Percentiles rank a stretch among this genome's conserved stretches.
Conservation (phyloP, 345 rosid species). For the Citrus cavaleriei region DNA sequence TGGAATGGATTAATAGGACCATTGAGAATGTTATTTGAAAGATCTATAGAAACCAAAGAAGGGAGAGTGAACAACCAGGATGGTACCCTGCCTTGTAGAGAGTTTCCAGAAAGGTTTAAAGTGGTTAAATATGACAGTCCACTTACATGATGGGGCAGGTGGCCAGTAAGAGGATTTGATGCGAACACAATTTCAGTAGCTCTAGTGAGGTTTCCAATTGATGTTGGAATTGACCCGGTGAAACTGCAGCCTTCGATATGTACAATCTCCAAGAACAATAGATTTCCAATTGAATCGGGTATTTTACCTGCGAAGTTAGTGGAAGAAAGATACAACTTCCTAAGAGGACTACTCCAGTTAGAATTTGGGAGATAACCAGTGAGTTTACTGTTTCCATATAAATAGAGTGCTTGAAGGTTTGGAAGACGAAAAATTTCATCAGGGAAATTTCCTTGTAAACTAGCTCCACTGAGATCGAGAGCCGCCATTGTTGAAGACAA, state of each 20-base stretch:
- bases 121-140: not conserved
- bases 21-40: not conserved
- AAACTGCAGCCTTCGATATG: not conserved
- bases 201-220: not conserved
- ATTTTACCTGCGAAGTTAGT: not conserved
- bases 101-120: not conserved
- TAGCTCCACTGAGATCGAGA: not conserved
- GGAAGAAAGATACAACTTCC: not conserved
- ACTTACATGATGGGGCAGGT: not conserved
- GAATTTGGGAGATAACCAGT: not conserved
- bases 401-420: not conserved
- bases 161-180: not conserved
- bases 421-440: not conserved
- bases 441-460: constrained; percentile 10
- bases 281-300: not conserved
- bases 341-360: not conserved
- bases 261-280: not conserved
- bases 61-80: constrained; percentile 5
- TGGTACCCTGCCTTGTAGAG: not conserved
- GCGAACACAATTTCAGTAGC: not conserved
- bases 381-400: fast-evolving
- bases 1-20: not conserved
- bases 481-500: constrained; percentile 1
- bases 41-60: not conserved
- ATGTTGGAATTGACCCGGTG: not conserved